Evolutionary conservation across 805 yeast genomes (phyloP).

Genomic region (Starmerella stigmatis): DNA sequence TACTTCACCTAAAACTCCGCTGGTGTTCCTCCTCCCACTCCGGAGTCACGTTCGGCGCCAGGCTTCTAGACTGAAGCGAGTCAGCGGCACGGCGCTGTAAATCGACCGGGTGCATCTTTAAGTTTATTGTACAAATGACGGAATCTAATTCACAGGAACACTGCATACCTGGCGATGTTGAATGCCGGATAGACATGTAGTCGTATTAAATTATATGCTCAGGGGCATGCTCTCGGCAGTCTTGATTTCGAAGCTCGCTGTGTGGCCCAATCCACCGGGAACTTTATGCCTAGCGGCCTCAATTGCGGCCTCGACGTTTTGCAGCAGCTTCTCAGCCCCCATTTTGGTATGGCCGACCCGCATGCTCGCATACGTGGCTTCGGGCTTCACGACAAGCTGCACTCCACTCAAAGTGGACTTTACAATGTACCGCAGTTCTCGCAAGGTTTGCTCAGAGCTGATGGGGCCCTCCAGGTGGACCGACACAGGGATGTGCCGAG

Average conservation of each 20-base stretch:
- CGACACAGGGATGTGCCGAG: constrained; percentile 21
- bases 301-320: constrained; percentile 20
- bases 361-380: constrained; percentile 13
- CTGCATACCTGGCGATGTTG: too few relatives aligned
- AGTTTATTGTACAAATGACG: too few relatives aligned
- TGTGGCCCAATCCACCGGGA: constrained; percentile 15
- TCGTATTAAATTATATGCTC: too few relatives aligned
- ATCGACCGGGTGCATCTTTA: too few relatives aligned
- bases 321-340: constrained; percentile 21
- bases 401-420: constrained; percentile 11
- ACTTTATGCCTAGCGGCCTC: constrained; percentile 9
- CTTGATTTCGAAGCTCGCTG: constrained; percentile 21
- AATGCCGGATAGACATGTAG: too few relatives aligned
- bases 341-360: constrained; percentile 25
- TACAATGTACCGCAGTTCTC: constrained; percentile 8
- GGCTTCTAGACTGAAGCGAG: too few relatives aligned
- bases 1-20: neutral
- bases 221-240: constrained; percentile 24
- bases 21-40: too few relatives aligned
- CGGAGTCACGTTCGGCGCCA: too few relatives aligned
- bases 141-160: too few relatives aligned
- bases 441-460: constrained; percentile 6
- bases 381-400: constrained; percentile 24
- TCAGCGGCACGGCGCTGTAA: too few relatives aligned
- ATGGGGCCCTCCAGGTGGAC: constrained; percentile 8